Evolutionary conservation across 345 rosid genomes (phyloP), one percentile per base, ranked within the genome.

Genomic region (Populus euphratica): DNA sequence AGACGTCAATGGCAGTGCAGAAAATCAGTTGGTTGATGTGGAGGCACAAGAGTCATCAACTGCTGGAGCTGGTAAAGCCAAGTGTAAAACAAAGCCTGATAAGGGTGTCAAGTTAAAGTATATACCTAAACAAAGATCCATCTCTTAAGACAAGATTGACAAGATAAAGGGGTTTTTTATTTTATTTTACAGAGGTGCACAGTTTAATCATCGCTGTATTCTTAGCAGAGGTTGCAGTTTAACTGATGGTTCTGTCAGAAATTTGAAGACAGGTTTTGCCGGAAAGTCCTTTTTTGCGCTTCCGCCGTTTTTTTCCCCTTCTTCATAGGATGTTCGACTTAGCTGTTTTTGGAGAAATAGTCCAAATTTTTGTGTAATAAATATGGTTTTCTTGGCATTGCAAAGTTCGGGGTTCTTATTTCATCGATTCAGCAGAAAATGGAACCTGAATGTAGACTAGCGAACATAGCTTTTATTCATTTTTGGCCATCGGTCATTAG

Each of bases 151-250:
- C 23, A 66, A 27, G 78, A 74, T 21, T 67, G 62, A 70, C 80
- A 33, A 36, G 65, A 63, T 47, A 79, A 68, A 13, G 1, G n/a
- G n/a, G 47, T 73, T 41, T 84, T 73, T 65, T 78, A 59, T 76
- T 78, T 78, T 81, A 59, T 77, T 65, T 27, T 36, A 84, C 78
- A 80, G 59, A 83, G 73, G 59, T 85, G 90, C 91, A 88, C 79
- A 85, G 86, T 72, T 75, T 81, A 81, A 69, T 70, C 56, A 25
- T 72, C 76, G n/a, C 73, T 76, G 75, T 65, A 82, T 87, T 86
- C 78, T 86, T 80, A 88, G 83, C 91, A 83, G 92, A 84, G 92
- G 90, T 86, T 88, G 90, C 92, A 87, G 89, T 89, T 89, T 91
- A 89, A 78, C 88, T 72, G 72, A 62, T 79, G 88, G 87, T 83